Conservation (phyloP, 495 filamentous ascomycete genomes). For the Immersiella caudata region DNA sequence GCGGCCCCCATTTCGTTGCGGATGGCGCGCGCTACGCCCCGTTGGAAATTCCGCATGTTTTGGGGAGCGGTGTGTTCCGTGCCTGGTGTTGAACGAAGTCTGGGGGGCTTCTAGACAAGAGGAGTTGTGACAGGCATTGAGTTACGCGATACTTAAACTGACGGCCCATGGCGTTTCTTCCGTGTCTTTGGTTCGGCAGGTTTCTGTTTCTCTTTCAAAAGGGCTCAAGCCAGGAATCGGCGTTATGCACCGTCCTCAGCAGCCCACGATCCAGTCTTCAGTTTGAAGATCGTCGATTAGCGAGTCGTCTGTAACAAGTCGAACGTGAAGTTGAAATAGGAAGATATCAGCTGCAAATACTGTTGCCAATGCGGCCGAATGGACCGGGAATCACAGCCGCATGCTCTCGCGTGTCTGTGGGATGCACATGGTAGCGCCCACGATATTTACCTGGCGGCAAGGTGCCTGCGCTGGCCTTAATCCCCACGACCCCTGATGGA, state of each 20-base stretch:
- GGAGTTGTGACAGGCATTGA: background rate
- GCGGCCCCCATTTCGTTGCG: constrained; percentile 2
- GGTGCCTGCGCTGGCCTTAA: background rate
- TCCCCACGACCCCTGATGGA: background rate
- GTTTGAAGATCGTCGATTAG: background rate
- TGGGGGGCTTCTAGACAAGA: no score
- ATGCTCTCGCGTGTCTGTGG: background rate
- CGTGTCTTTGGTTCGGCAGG: background rate
- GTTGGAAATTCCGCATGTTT: background rate
- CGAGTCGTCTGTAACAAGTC: background rate
- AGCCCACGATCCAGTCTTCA: background rate
- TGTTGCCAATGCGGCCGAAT: background rate
- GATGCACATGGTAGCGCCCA: background rate
- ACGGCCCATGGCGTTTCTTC: background rate
- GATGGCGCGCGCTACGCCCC: constrained; percentile 11
- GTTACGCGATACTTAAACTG: background rate
- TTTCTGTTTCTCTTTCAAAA: constrained; percentile 8
- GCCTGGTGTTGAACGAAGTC: no score
- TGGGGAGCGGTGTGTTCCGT: background rate
- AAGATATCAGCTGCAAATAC: background rate
- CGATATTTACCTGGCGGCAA: background rate
- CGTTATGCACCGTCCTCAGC: background rate
- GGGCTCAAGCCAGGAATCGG: background rate
- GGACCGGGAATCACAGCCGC: no score
- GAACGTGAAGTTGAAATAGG: background rate